Evolutionary conservation across 768 basidiomycete species (phyloP), one percentile per base, ranked within the genome.

Genomic region (Amanita muscaria): DNA sequence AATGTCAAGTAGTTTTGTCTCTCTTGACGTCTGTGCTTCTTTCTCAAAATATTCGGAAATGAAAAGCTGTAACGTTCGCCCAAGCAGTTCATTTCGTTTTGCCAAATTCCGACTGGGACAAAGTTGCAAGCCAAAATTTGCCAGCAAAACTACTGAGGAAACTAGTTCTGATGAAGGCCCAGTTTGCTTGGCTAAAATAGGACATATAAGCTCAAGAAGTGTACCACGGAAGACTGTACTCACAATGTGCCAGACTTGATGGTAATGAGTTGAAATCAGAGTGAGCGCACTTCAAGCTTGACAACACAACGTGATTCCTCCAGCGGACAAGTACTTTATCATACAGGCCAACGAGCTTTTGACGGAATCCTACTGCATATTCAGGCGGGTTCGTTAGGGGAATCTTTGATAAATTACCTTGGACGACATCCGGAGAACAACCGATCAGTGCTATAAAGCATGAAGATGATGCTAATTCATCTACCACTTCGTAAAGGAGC

Each of bases 141-240:
- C 74, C 14, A 88, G 60, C 1, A 66, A 58, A 35, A 79, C 57
- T 41, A 88, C 58, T 14, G 77, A 73, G 33, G 73, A 66, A 46
- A 80, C 64, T 40, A 85, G 66, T 33, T 63, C 58, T 38, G 74
- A 58, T 27, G 83, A 83, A 37, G 79, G 76, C 7, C 69, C 68
- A 44, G 51, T 60, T 35, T 55, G 60, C 31, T 45, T 48, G 34
- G 35, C 46, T 37, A 14, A 18, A 3, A 47, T 5, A 27, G 19
- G 18, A 12, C 19, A 18, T 15, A 23, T 47, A 23, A 41, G 39
- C 18, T 3, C 44, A 23, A 19, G 21, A 19, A 46, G 12, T 16
- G n/a, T 21, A 16, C 15, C 11, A 22, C 34, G 19, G n/a, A 34
- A n/a, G 10, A 21, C 22, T 18, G 33, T 23, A 47, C 56, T 40